These are phyloP conservation scores for Trematosphaeria pertusa DNA, from an alignment of 2,329 filamentous ascomycete species.

Conservation along the genomic window DNA sequence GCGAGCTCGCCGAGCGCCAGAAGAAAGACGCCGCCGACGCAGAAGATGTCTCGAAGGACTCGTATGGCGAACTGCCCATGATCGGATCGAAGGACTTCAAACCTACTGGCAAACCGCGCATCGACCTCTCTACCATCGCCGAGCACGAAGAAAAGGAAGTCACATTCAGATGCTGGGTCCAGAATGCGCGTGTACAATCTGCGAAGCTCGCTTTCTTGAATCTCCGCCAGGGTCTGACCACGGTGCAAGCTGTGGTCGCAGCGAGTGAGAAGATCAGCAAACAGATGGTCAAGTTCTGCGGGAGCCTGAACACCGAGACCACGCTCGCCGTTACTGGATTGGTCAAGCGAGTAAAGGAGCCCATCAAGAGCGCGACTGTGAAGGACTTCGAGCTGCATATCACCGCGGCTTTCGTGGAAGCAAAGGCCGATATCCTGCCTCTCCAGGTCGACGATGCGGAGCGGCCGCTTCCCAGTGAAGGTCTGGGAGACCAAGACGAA, in stretches of 20 bases:
- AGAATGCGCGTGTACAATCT: constrained; percentile 86
- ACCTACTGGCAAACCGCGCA: constrained; percentile 61
- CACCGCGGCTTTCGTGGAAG: constrained; percentile 80
- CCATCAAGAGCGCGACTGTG: constrained; percentile 86
- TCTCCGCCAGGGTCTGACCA: constrained; percentile 76
- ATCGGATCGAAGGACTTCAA: constrained; percentile 60
- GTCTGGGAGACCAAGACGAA: constrained; percentile 56
- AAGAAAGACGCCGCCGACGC: constrained; percentile 70
- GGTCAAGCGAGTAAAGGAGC: constrained; percentile 82
- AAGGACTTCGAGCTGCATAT: constrained; percentile 86
- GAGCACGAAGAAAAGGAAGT: constrained; percentile 58
- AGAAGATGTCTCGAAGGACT: constrained; percentile 71
- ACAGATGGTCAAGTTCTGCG: constrained; percentile 95
- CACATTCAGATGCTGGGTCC: constrained; percentile 79
- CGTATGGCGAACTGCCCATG: constrained; percentile 76
- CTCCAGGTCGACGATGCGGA: constrained; percentile 64
- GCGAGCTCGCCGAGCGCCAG: constrained; percentile 59
- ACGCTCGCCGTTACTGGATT: constrained; percentile 81
- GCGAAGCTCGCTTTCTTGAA: constrained; percentile 93
- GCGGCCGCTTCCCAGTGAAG: constrained; percentile 55
- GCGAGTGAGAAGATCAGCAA: constrained; percentile 70
- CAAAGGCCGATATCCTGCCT: constrained; percentile 67
- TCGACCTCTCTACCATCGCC: constrained; percentile 61
- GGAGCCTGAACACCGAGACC: constrained; percentile 76
- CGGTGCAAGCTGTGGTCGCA: constrained; percentile 80